Conservation (phyloP, 306 rosid species). For the Malus fusca region DNA sequence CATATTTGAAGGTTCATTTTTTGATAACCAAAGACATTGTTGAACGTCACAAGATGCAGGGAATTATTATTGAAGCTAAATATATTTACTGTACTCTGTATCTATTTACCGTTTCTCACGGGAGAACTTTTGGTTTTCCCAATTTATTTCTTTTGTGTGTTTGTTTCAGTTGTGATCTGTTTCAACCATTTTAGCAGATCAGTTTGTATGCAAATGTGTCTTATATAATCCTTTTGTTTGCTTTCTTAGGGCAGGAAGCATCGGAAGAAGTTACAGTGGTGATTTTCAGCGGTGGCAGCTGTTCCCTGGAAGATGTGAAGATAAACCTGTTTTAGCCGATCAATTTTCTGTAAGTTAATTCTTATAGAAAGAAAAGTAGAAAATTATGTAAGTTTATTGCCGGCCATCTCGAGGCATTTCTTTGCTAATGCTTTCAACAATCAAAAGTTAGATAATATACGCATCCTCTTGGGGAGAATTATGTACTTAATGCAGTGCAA, state of each 20-base stretch:
- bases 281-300: constrained; percentile 94
- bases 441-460: not conserved
- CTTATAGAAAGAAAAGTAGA: not conserved
- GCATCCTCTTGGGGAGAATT: not conserved
- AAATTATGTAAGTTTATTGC: constrained; percentile 40
- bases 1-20: not conserved
- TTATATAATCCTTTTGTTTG: constrained; percentile 3
- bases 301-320: constrained; percentile 65
- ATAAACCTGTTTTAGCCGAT: constrained; percentile 81
- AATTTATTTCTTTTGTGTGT: constrained; percentile 1
- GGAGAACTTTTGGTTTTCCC: not conserved
- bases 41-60: not conserved
- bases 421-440: constrained; percentile 5
- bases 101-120: not conserved
- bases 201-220: no score
- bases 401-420: constrained; percentile 7
- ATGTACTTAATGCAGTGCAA: no score
- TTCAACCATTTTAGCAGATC: not conserved
- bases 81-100: not conserved
- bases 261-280: constrained; percentile 79
- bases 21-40: not conserved
- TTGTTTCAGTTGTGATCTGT: not conserved
- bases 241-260: constrained; percentile 72
- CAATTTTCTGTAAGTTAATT: constrained; percentile 76
- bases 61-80: not conserved